These are phyloP conservation scores for Endoconidiophora laricicola DNA, from an alignment of 2,329 filamentous ascomycete species.

Conservation along the genomic window DNA sequence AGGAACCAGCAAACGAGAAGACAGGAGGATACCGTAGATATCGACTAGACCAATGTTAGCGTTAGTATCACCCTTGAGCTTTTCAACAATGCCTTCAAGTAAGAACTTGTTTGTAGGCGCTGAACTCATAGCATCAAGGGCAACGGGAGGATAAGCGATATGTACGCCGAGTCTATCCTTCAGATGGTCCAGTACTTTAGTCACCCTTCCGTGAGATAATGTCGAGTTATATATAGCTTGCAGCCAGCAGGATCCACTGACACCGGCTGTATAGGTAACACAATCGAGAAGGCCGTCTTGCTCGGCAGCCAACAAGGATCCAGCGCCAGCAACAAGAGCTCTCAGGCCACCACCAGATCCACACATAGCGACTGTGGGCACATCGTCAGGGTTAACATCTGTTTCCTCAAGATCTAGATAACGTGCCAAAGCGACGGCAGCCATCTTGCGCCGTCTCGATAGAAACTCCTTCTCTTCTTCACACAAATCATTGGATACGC, in stretches of 20 bases:
- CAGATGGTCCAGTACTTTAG: slow-evolving; percentile 62
- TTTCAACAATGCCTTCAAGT: slow-evolving; percentile 76
- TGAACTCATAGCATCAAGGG: slow-evolving; percentile 64
- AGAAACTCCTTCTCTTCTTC: slow-evolving; percentile 67
- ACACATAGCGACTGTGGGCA: slow-evolving; percentile 85
- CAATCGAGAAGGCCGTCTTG: slow-evolving; percentile 88
- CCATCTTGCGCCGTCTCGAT: slow-evolving; percentile 48
- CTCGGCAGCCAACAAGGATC: slow-evolving; percentile 68
- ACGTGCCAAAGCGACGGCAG: slow-evolving; percentile 56
- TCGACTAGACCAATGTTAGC: slow-evolving; percentile 85
- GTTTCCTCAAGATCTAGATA: slow-evolving; percentile 66
- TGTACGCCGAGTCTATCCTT: slow-evolving; percentile 74
- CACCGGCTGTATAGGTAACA: slow-evolving; percentile 83
- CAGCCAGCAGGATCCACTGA: slow-evolving; percentile 92
- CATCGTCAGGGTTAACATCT: slow-evolving; percentile 81
- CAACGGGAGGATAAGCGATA: slow-evolving; percentile 80
- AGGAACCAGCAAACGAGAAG: slow-evolving; percentile 70
- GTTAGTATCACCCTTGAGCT: slow-evolving; percentile 61
- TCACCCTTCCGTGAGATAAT: slow-evolving; percentile 46
- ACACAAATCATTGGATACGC: slow-evolving; percentile 68
- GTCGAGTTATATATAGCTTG: slow-evolving; percentile 77
- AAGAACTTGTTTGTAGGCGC: slow-evolving; percentile 89
- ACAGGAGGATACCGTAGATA: slow-evolving; percentile 74
- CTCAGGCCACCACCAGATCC: slow-evolving; percentile 83
- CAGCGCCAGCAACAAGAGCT: slow-evolving; percentile 73